Percentiles rank a stretch among this genome's conserved stretches.
Evolutionary conservation across 1,284 basidiomycete genomes (phyloP).

Genomic region (Ustanciosporium gigantosporum): DNA sequence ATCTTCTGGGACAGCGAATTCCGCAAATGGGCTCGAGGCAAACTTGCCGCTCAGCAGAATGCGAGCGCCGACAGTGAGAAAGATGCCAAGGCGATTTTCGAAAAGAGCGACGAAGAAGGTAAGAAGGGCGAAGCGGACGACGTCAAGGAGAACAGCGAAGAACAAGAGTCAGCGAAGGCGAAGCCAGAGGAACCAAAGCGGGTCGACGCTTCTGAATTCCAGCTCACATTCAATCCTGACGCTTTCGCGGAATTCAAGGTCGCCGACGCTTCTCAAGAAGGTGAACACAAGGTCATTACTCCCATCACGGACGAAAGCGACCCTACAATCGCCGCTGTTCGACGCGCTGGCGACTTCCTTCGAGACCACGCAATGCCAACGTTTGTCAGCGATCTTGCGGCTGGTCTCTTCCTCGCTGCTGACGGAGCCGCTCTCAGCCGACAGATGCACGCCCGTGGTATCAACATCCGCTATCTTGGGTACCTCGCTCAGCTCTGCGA

Average conservation of each 20-base stretch:
- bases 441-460: conserved; percentile 66
- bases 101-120: conserved; percentile 12
- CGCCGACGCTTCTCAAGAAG: conserved; percentile 23
- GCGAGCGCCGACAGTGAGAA: conserved; percentile 39
- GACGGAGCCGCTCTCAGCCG: conserved; percentile 65
- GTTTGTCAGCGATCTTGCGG: conserved; percentile 64
- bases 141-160: conserved; percentile 10
- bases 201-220: conserved; percentile 63
- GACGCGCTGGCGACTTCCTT: conserved; percentile 65
- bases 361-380: conserved; percentile 64
- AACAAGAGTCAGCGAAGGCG: conserved; percentile 11
- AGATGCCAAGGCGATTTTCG: conserved; percentile 7
- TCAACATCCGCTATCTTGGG: conserved; percentile 69
- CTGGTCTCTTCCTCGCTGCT: conserved; percentile 63
- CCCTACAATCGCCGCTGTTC: conserved; percentile 65
- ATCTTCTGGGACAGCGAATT: conserved; percentile 66
- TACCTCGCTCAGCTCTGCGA: conserved; percentile 61
- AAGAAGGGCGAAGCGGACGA: conserved; percentile 24
- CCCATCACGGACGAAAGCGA: conserved; percentile 64
- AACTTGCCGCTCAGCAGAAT: conserved; percentile 60
- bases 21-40: conserved; percentile 65
- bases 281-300: conserved; percentile 39
- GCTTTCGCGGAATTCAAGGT: conserved; percentile 64
- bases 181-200: conserved; percentile 44
- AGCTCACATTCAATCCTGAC: conserved; percentile 67